These are phyloP conservation scores for Obelidium mucronatum DNA, from an alignment of 192 early-diverging fungal genomes.

Conservation along the genomic window DNA sequence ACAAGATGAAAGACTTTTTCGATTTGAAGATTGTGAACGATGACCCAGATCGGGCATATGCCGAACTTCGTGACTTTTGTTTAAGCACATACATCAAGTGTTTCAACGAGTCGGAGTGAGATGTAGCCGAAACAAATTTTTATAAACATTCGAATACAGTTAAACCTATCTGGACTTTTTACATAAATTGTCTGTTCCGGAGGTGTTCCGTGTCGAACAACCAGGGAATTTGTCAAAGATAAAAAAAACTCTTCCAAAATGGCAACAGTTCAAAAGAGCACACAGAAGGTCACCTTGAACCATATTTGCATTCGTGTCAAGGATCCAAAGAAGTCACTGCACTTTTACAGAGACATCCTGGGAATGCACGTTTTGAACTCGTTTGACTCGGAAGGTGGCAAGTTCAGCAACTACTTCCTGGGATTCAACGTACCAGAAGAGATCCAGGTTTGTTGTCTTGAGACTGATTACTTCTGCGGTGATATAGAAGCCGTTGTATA, in stretches of 20 bases:
- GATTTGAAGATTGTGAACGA: slow-evolving; percentile 55
- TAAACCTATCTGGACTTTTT: too few species aligned
- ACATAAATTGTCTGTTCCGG: too few species aligned
- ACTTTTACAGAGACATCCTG: slow-evolving; percentile 29
- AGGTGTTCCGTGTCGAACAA: too few species aligned
- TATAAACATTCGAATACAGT: too few species aligned
- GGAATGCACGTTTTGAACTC: slow-evolving; percentile 14
- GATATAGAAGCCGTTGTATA: background rate
- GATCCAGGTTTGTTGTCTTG: background rate
- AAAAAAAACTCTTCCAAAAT: too few species aligned
- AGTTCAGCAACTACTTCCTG: slow-evolving; percentile 35
- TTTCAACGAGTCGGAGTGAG: slow-evolving; percentile 47
- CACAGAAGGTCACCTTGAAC: slow-evolving; percentile 16
- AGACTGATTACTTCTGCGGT: background rate
- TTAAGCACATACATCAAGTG: slow-evolving; percentile 44
- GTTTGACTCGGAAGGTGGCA: background rate
- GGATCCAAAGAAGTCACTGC: slow-evolving; percentile 3
- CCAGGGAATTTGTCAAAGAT: too few species aligned
- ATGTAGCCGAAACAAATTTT: too few species aligned
- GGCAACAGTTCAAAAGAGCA: too few species aligned
- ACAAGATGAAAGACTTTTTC: slow-evolving; percentile 39
- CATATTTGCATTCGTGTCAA: slow-evolving; percentile 23
- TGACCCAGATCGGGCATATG: slow-evolving; percentile 52
- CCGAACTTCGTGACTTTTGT: slow-evolving; percentile 50
- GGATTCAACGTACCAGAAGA: slow-evolving; percentile 33